Evolutionary conservation across 1,284 basidiomycete genomes (phyloP), one percentile per base, ranked within the genome.

Genomic region (Athelia psychrophila): DNA sequence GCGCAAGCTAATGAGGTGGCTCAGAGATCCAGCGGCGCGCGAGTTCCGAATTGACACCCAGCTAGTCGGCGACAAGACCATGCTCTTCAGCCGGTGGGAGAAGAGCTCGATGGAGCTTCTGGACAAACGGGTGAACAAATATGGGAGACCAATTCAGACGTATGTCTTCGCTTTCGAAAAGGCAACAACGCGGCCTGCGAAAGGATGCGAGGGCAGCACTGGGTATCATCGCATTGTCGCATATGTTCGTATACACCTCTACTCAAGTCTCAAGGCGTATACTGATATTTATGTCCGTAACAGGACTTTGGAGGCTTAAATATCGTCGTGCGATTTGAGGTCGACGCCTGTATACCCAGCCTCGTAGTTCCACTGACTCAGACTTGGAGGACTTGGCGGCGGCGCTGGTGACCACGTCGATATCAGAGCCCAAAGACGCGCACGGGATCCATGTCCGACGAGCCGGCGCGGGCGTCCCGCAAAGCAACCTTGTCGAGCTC

Each of bases 11-110:
- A 56, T 79, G 16, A 66, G 79, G 18, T 85, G 81, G 81, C 67
- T 78, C 46, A 62, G 61, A 16, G 38, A 42, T 42, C 8, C 38
- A 6, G 62, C 57, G 0, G 60, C 59, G 6, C 67, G 69, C 25
- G 75, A 79, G 48, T 85, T 83, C 58, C 66, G 83, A 15, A 80
- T 86, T 50, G 82, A 86, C 56, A 58, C 76, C 13, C 77, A 82
- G 58, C 69, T 84, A 9, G 78, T 71, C 3, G 81, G 82, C 9
- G 62, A 70, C 25, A 69, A 69, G 50, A 84, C 83, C 0, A 62
- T 84, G 3, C 58, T 86, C 15, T 63, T 85, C 57, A 78, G 75
- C 52, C 71, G 83, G 3, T 78, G 78, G 76, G 73, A 78, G 52
- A 66, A 65, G 53, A 55, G 65, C 1, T 70, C 67, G 6, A 52